A percentile compares a stretch with the other conserved stretches of the same genome.
Evolutionary conservation across 495 filamentous ascomycete species (phyloP).

Genomic region (Penicillium robsamsonii): DNA sequence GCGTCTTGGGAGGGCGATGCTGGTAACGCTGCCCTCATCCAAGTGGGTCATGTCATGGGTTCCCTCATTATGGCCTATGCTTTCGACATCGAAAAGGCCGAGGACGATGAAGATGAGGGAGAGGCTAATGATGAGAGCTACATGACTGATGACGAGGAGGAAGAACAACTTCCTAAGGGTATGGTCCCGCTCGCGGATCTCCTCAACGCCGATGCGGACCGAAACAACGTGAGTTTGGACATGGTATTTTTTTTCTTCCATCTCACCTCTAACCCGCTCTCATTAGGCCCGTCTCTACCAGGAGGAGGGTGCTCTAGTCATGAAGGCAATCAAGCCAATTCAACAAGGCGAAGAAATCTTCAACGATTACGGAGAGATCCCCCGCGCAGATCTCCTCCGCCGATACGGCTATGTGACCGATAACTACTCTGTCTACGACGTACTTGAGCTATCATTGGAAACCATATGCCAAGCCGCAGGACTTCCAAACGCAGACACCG

Average conservation of each 20-base stretch:
- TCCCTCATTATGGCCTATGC: constrained; percentile 93
- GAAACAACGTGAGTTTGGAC: constrained; percentile 61
- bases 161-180: constrained; percentile 63
- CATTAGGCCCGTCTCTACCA: constrained; percentile 65
- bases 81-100: constrained; percentile 72
- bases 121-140: constrained; percentile 59
- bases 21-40: constrained; percentile 53
- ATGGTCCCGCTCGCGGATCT: constrained; percentile 95
- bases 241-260: not conserved
- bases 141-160: constrained; percentile 67
- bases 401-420: constrained; percentile 86
- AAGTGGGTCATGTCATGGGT: constrained; percentile 73
- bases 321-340: constrained; percentile 66
- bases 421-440: constrained; percentile 74
- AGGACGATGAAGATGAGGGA: constrained; percentile 54
- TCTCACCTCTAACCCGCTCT: constrained; percentile 13
- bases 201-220: constrained; percentile 84
- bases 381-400: constrained; percentile 76
- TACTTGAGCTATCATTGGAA: constrained; percentile 68
- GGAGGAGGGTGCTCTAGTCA: constrained; percentile 59
- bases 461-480: constrained; percentile 52
- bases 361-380: constrained; percentile 87
- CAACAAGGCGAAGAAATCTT: constrained; percentile 73
- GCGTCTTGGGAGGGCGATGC: constrained; percentile 51
- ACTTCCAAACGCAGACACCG: constrained; percentile 38